These are phyloP conservation scores for Stenocarpella maydis DNA, from an alignment of 2,329 filamentous ascomycete genomes.

Conservation along the genomic window DNA sequence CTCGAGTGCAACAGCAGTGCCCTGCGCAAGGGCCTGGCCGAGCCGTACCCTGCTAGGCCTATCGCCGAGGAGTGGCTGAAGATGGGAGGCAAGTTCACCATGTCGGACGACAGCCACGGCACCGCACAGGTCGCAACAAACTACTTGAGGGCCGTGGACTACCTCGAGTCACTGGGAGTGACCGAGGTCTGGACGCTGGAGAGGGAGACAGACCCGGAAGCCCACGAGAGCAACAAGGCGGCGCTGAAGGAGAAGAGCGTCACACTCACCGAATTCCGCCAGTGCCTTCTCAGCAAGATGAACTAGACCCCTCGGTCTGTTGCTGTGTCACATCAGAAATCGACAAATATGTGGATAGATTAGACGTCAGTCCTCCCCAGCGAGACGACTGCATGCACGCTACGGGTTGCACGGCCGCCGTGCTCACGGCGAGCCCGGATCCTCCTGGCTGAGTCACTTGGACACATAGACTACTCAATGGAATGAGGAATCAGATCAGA, in stretches of 20 bases:
- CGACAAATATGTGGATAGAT: background rate
- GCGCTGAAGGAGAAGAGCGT: conserved; percentile 54
- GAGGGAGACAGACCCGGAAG: conserved; percentile 46
- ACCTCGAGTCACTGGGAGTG: conserved; percentile 73
- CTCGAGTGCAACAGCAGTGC: conserved; percentile 90
- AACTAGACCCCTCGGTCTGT: conserved; percentile 1
- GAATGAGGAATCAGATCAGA: background rate
- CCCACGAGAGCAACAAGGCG: conserved; percentile 44
- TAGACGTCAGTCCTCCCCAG: background rate
- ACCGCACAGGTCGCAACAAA: conserved; percentile 88
- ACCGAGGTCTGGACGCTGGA: conserved; percentile 66
- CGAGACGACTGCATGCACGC: background rate
- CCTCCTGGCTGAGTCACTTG: background rate
- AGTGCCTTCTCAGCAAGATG: conserved; percentile 38
- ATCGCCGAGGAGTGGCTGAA: conserved; percentile 82
- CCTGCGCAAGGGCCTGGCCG: conserved; percentile 85
- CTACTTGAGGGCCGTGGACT: conserved; percentile 75
- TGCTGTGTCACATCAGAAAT: background rate
- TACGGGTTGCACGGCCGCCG: background rate
- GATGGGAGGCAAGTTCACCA: conserved; percentile 81
- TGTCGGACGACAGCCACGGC: conserved; percentile 95
- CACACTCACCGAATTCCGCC: conserved; percentile 50
- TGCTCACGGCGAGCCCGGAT: background rate
- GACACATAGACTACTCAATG: conserved; percentile 4
- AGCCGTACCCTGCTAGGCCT: conserved; percentile 84